Conservation (phyloP, 352 stramenopile species). For the Nannochloropsis limnetica region DNA sequence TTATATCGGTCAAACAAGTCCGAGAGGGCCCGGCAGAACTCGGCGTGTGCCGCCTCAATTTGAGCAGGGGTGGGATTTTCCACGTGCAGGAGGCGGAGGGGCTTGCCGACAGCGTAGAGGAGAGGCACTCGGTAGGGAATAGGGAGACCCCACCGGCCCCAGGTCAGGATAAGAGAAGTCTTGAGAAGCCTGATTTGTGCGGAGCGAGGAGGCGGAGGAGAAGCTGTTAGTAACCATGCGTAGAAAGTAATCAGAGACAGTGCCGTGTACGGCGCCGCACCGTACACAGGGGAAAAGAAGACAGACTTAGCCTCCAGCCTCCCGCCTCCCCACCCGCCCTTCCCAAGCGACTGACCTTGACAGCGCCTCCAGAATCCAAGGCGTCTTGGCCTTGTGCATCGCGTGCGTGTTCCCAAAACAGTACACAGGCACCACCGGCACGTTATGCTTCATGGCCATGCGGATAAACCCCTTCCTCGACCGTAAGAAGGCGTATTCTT, state of each 20-base stretch:
- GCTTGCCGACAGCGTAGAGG: constrained; percentile 39
- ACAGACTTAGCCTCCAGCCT: constrained; percentile 57
- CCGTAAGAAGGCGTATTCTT: constrained; percentile 63
- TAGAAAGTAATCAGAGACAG: background rate
- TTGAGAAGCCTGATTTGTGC: constrained; percentile 54
- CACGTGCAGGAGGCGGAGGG: constrained; percentile 49
- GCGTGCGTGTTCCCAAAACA: constrained; percentile 37
- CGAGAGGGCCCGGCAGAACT: constrained; percentile 61
- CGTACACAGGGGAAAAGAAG: constrained; percentile 57
- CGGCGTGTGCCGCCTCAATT: constrained; percentile 59
- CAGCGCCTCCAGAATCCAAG: constrained; percentile 21
- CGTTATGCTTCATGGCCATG: constrained; percentile 58
- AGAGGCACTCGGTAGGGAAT: constrained; percentile 58
- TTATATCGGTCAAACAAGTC: constrained; percentile 66
- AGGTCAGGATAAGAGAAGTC: constrained; percentile 64
- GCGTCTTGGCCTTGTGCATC: constrained; percentile 35
- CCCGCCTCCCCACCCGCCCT: constrained; percentile 48
- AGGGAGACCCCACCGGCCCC: constrained; percentile 59
- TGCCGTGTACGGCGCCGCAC: no score
- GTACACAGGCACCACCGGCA: constrained; percentile 64
- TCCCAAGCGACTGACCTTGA: constrained; percentile 22
- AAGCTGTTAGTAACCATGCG: background rate
- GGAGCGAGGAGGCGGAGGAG: background rate
- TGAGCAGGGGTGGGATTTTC: constrained; percentile 42
- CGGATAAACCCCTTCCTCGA: constrained; percentile 61